Conservation (phyloP, 2,329 filamentous ascomycete genomes). For the Penicillium sp. region DNA sequence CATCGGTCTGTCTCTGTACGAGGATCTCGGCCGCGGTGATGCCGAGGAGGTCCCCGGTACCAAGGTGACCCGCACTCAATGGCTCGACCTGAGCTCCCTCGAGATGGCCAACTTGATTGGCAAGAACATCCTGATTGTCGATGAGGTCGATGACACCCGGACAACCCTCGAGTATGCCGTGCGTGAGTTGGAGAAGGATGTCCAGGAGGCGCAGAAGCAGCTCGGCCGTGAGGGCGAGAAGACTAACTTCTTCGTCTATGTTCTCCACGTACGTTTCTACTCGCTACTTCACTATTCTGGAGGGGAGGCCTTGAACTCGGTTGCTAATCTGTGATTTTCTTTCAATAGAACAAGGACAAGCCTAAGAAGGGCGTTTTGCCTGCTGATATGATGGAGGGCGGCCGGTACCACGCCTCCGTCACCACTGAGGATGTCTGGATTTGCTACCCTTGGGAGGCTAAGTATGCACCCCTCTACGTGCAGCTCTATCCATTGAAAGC, state of each 20-base stretch:
- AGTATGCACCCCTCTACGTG: slow-evolving; percentile 46
- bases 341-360: slow-evolving; percentile 88
- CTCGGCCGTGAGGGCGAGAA: slow-evolving; percentile 68
- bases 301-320: neutral
- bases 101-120: slow-evolving; percentile 87
- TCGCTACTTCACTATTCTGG: neutral
- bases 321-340: neutral
- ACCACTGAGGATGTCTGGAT: slow-evolving; percentile 97
- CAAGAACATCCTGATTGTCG: slow-evolving; percentile 89
- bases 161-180: slow-evolving; percentile 95
- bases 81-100: slow-evolving; percentile 86
- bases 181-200: slow-evolving; percentile 90
- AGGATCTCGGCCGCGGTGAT: slow-evolving; percentile 68
- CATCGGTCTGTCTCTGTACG: slow-evolving; percentile 96
- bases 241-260: slow-evolving; percentile 92
- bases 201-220: slow-evolving; percentile 74
- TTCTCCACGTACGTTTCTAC: slow-evolving; percentile 74
- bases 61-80: slow-evolving; percentile 96
- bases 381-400: slow-evolving; percentile 69
- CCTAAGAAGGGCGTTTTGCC: slow-evolving; percentile 87
- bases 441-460: slow-evolving; percentile 98
- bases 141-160: slow-evolving; percentile 93
- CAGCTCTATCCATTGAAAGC: neutral
- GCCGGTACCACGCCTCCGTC: slow-evolving; percentile 79
- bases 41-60: slow-evolving; percentile 79